These are phyloP conservation scores for Lecanosticta acicola DNA, from an alignment of 2,329 filamentous ascomycete genomes.

Conservation along the genomic window DNA sequence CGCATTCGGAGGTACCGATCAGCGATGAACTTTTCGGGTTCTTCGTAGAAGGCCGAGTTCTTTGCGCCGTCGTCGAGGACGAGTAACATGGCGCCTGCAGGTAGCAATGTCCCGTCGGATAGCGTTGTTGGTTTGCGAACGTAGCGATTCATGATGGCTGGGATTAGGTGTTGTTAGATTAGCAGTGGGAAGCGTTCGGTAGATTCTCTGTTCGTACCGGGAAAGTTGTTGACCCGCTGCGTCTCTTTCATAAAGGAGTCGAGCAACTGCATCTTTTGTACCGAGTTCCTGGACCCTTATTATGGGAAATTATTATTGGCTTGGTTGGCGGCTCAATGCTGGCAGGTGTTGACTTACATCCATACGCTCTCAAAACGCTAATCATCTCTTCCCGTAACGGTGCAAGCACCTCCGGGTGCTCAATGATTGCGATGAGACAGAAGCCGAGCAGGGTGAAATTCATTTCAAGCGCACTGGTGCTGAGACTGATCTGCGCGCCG, in stretches of 20 bases:
- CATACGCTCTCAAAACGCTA: constrained; percentile 16
- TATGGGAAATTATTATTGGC: no score
- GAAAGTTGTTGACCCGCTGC: constrained; percentile 19
- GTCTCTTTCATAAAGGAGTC: constrained; percentile 31
- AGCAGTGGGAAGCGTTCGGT: no score
- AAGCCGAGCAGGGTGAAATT: constrained; percentile 9
- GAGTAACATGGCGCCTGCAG: constrained; percentile 15
- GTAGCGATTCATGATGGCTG: constrained; percentile 1
- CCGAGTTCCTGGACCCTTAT: constrained; percentile 20
- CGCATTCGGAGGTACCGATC: constrained; percentile 19
- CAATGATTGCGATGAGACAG: constrained; percentile 20
- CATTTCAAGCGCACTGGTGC: constrained; percentile 21
- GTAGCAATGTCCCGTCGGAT: constrained; percentile 25
- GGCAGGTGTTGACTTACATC: no score
- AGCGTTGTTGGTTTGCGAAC: constrained; percentile 11
- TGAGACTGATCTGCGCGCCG: constrained; percentile 14
- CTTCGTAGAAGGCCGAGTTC: constrained; percentile 13
- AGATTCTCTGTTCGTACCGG: no score
- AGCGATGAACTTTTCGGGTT: constrained; percentile 19
- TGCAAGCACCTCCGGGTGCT: constrained; percentile 21
- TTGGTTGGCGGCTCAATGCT: no score
- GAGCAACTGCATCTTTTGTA: constrained; percentile 28
- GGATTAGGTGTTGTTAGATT: neutral
- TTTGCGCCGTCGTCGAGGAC: constrained; percentile 7
- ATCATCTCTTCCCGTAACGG: constrained; percentile 25